These are phyloP conservation scores for Globisporangium irregulare DNA, from an alignment of 352 stramenopile genomes.

Conservation along the genomic window DNA sequence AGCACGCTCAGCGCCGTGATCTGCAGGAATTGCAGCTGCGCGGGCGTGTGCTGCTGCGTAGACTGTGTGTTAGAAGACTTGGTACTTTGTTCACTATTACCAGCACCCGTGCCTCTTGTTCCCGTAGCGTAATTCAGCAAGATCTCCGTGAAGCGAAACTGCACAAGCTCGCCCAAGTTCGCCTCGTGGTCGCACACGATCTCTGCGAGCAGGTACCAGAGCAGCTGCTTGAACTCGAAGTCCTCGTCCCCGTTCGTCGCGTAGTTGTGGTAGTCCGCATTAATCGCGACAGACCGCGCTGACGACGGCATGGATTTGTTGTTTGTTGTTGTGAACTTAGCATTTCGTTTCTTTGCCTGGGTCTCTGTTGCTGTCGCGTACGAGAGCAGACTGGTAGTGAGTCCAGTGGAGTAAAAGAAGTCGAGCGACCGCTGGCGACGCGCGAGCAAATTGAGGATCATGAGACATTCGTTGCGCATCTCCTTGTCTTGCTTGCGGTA, in stretches of 20 bases:
- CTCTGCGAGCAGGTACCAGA: conserved; percentile 67
- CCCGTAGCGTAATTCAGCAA: conserved; percentile 54
- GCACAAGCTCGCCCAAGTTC: conserved; percentile 52
- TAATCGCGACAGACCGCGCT: conserved; percentile 30
- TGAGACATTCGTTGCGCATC: conserved; percentile 71
- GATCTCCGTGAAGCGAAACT: conserved; percentile 70
- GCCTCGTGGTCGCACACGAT: conserved; percentile 44
- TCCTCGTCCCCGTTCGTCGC: conserved; percentile 69
- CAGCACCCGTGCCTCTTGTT: conserved; percentile 6
- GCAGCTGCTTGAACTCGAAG: conserved; percentile 81
- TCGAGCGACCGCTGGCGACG: conserved; percentile 42
- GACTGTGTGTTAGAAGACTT: conserved; percentile 2
- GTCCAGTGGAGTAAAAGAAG: conserved; percentile 54
- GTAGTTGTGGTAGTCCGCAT: conserved; percentile 55
- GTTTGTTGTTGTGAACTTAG: conserved; percentile 5
- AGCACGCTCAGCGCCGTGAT: conserved; percentile 55
- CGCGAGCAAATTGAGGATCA: conserved; percentile 61
- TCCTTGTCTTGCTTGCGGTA: conserved; percentile 79
- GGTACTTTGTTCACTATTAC: background rate
- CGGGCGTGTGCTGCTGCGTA: conserved; percentile 36
- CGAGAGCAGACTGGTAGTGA: conserved; percentile 57
- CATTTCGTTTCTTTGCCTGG: conserved; percentile 10
- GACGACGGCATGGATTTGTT: conserved; percentile 12
- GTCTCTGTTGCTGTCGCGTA: conserved; percentile 46
- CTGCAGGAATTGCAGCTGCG: conserved; percentile 56